Conservation (phyloP, 495 filamentous ascomycete species). For the Penicillium steckii region DNA sequence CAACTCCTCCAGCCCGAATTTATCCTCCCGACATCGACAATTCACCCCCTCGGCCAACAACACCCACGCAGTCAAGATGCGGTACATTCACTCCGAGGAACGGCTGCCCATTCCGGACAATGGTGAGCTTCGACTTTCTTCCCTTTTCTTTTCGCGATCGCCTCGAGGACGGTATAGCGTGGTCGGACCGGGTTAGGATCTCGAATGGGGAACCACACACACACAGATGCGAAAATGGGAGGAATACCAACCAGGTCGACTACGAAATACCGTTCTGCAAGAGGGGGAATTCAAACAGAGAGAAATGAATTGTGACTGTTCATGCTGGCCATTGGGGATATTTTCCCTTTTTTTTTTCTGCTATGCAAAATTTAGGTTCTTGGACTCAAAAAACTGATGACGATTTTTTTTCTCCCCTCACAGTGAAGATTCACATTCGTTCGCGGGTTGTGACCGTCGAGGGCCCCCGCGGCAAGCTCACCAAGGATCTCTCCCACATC, state of each 20-base stretch:
- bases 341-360: slow-evolving; percentile 1
- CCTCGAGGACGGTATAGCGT: slow-evolving; percentile 8
- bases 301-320: not conserved
- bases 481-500: slow-evolving; percentile 93
- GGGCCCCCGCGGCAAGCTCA: slow-evolving; percentile 92
- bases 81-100: slow-evolving; percentile 97
- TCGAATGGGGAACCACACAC: not conserved
- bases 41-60: slow-evolving; percentile 47
- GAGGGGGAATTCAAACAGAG: slow-evolving; percentile 1
- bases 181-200: slow-evolving; percentile 7
- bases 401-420: slow-evolving; percentile 28
- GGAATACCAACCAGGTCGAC: not conserved
- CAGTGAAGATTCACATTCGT: slow-evolving; percentile 96
- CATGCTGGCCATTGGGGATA: not conserved
- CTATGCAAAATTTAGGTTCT: not conserved
- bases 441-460: slow-evolving; percentile 93
- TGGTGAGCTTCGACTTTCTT: slow-evolving; percentile 64
- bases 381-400: slow-evolving; percentile 25
- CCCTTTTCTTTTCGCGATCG: slow-evolving; percentile 14
- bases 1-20: slow-evolving; percentile 43
- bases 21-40: slow-evolving; percentile 50
- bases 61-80: slow-evolving; percentile 72
- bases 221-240: not conserved
- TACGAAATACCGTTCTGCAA: slow-evolving; percentile 8
- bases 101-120: slow-evolving; percentile 89